Conservation (phyloP, 2,329 filamentous ascomycete species). For the Albifimbria verrucaria region DNA sequence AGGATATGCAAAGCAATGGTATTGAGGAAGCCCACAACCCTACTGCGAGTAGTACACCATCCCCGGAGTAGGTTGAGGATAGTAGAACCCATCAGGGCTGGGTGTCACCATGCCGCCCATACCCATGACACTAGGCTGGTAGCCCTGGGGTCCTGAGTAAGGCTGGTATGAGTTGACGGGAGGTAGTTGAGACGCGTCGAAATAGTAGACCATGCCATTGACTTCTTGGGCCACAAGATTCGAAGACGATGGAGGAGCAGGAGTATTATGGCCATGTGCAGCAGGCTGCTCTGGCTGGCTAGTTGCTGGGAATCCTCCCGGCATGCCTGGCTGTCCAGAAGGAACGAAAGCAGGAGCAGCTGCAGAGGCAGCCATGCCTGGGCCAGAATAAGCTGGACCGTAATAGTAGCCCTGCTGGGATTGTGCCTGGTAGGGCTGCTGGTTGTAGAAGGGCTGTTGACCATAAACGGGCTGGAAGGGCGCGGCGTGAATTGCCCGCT, state of each 20-base stretch:
- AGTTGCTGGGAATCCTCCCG: constrained; percentile 35
- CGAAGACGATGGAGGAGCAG: constrained; percentile 22
- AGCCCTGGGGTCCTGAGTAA: constrained; percentile 49
- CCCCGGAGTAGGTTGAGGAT: constrained; percentile 52
- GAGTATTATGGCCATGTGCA: constrained; percentile 26
- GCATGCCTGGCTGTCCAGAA: constrained; percentile 44
- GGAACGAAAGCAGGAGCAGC: constrained; percentile 57
- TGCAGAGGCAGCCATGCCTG: constrained; percentile 47
- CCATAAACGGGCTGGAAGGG: constrained; percentile 78
- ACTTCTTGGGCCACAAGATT: constrained; percentile 76
- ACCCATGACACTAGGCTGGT: constrained; percentile 56
- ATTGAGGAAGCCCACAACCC: constrained; percentile 22
- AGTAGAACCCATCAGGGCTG: constrained; percentile 68
- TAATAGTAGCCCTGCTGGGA: constrained; percentile 67
- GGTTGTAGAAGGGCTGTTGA: constrained; percentile 54
- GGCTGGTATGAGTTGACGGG: constrained; percentile 46
- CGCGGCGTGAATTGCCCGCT: constrained; percentile 85
- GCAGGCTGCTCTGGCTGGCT: constrained; percentile 34
- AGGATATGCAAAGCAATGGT: constrained; percentile 17
- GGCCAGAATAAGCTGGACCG: constrained; percentile 46
- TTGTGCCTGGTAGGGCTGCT: constrained; percentile 37
- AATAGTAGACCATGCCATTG: constrained; percentile 96
- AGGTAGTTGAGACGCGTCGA: constrained; percentile 72
- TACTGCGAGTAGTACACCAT: constrained; percentile 63
- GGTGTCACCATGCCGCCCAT: constrained; percentile 80